Evolutionary conservation across 345 rosid species (phyloP).

Genomic region (Mangifera indica): DNA sequence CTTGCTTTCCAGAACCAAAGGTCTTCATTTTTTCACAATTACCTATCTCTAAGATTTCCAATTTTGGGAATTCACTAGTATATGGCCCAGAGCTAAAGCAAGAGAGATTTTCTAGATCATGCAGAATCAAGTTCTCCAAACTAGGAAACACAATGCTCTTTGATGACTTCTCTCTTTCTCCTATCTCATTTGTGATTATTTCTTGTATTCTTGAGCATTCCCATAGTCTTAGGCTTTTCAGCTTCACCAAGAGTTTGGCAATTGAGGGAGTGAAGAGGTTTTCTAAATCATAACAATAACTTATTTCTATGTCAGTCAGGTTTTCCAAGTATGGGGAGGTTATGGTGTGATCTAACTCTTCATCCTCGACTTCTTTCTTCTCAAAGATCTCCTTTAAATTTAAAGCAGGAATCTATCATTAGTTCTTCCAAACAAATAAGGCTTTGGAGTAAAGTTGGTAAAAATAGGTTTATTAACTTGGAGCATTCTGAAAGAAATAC

Average conservation of each 20-base stretch:
- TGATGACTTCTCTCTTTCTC: not conserved
- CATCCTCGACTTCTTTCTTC: not conserved
- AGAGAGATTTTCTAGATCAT: not conserved
- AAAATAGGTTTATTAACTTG: too few species aligned
- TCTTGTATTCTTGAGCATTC: not conserved
- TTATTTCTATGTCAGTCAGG: not conserved
- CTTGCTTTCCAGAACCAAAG: not conserved
- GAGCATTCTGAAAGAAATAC: too few species aligned
- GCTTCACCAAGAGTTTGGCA: not conserved
- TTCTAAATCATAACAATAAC: not conserved
- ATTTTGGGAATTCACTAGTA: not conserved
- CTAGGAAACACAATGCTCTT: not conserved
- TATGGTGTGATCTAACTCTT: not conserved
- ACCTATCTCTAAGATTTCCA: not conserved
- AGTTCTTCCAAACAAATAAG: too few species aligned
- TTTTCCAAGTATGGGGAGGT: not conserved
- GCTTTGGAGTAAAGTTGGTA: too few species aligned
- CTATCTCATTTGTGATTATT: not conserved
- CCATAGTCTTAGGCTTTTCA: rapidly evolving
- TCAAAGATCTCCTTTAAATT: too few species aligned
- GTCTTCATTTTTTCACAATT: not conserved
- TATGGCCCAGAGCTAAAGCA: not conserved
- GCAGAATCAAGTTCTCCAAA: not conserved
- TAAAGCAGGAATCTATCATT: too few species aligned
- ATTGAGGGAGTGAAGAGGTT: not conserved